These are phyloP conservation scores for Auricularia sp. DNA, from an alignment of 768 basidiomycete species.

Conservation along the genomic window DNA sequence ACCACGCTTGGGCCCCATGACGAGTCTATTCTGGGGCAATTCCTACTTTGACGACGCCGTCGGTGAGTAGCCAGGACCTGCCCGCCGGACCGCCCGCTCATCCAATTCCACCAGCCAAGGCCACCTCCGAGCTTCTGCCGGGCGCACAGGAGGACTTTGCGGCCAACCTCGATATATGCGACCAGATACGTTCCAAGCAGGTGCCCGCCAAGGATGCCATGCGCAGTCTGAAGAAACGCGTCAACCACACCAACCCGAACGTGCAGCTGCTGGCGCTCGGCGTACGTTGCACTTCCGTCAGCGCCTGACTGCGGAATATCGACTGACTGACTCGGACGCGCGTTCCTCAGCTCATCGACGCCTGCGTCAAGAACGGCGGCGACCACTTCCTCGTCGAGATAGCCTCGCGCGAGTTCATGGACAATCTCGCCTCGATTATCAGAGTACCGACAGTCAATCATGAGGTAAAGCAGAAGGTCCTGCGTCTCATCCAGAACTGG, in stretches of 20 bases:
- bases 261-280: constrained; percentile 81
- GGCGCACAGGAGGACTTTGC: constrained; percentile 83
- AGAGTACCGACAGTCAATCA: constrained; percentile 66
- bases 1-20: neutral
- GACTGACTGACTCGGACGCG: constrained; percentile 5
- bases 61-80: constrained; percentile 36
- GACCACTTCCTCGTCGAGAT: constrained; percentile 81
- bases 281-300: constrained; percentile 38
- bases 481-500: constrained; percentile 88
- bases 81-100: constrained; percentile 7
- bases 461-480: constrained; percentile 72
- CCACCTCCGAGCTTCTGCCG: constrained; percentile 84
- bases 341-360: constrained; percentile 61
- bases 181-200: constrained; percentile 89
- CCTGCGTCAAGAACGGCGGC: constrained; percentile 94
- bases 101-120: constrained; percentile 53
- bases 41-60: constrained; percentile 76
- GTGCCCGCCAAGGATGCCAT: constrained; percentile 78
- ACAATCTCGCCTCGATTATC: constrained; percentile 83
- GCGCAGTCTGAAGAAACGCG: constrained; percentile 74
- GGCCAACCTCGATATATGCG: constrained; percentile 89
- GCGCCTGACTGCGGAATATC: neutral
- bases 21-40: constrained; percentile 66
- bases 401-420: constrained; percentile 84
- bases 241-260: constrained; percentile 93